A percentile compares a stretch with the other conserved stretches of the same genome.
Conservation (phyloP, 208 protist species). For the Trypanosoma melophagium region DNA sequence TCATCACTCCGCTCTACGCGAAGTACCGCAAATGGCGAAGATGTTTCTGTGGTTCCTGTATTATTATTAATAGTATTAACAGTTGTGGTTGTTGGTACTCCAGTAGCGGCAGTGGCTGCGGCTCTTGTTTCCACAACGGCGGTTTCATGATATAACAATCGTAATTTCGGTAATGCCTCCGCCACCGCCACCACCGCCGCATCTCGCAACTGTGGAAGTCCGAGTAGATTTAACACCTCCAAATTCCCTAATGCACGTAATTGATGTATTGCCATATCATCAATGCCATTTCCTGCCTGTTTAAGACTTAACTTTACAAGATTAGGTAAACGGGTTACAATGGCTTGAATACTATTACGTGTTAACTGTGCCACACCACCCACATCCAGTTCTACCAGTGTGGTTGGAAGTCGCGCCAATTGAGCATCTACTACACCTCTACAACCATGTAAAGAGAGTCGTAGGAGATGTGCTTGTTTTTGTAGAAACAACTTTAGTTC, state of each 20-base stretch:
- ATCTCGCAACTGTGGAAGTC: constrained; percentile 18
- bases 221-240: constrained; percentile 34
- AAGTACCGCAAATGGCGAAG: too few relatives aligned
- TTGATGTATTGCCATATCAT: constrained; percentile 10
- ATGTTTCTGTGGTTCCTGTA: too few relatives aligned
- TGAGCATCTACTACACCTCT: constrained; percentile 26
- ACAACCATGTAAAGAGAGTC: constrained; percentile 28
- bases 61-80: too few relatives aligned
- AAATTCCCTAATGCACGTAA: constrained; percentile 20
- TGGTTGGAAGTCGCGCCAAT: constrained; percentile 14
- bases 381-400: constrained; percentile 34
- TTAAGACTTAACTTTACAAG: constrained; percentile 34
- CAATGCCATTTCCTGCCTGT: constrained; percentile 23
- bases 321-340: constrained; percentile 16
- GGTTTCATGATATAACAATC: constrained; percentile 35
- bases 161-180: constrained; percentile 13
- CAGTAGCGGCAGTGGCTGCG: too few relatives aligned
- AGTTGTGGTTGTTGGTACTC: too few relatives aligned
- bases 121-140: constrained; percentile 10
- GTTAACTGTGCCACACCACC: constrained; percentile 25
- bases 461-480: constrained; percentile 27
- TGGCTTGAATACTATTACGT: constrained; percentile 14
- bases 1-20: constrained; percentile 20
- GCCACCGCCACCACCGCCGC: constrained; percentile 23
- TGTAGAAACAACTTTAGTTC: constrained; percentile 28